Evolutionary conservation across 768 basidiomycete genomes (phyloP).

Genomic region (Pleurotus tuber-regium): DNA sequence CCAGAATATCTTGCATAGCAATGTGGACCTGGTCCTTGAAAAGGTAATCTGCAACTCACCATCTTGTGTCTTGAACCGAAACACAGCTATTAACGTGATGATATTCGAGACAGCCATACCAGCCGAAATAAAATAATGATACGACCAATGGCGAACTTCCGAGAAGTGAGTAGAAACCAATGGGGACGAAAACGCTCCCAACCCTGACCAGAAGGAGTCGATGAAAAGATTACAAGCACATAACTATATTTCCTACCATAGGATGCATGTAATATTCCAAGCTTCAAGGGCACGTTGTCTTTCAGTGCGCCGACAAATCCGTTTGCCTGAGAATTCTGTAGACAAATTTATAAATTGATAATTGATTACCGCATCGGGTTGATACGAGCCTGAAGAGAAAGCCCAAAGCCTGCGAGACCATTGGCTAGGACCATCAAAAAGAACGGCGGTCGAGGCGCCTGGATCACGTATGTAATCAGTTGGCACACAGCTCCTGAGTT

Average conservation of each 20-base stretch:
- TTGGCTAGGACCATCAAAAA: constrained; percentile 45
- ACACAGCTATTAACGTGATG: constrained; percentile 19
- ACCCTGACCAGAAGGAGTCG: constrained; percentile 15
- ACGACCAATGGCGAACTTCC: constrained; percentile 49
- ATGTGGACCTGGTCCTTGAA: neutral
- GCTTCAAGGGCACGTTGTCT: constrained; percentile 41
- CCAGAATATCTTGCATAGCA: constrained; percentile 15
- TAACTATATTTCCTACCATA: too few relatives aligned
- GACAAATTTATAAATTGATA: neutral
- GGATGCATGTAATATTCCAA: constrained; percentile 49
- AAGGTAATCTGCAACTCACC: constrained; percentile 20
- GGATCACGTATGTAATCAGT: constrained; percentile 40
- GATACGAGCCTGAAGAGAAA: constrained; percentile 38
- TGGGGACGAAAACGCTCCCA: constrained; percentile 56
- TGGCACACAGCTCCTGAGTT: constrained; percentile 40
- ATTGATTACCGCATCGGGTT: neutral
- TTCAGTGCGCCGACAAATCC: constrained; percentile 48
- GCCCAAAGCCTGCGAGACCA: constrained; percentile 47
- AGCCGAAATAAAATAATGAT: constrained; percentile 58
- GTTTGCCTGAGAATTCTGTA: constrained; percentile 52
- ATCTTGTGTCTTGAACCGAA: constrained; percentile 26
- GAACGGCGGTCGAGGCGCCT: constrained; percentile 49
- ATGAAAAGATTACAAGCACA: too few relatives aligned
- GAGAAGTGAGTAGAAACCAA: constrained; percentile 67
- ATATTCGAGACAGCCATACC: constrained; percentile 45